Evolutionary conservation across 2,329 filamentous ascomycete species (phyloP), one percentile per base, ranked within the genome.

Genomic region (Berkeleyomyces basicola): DNA sequence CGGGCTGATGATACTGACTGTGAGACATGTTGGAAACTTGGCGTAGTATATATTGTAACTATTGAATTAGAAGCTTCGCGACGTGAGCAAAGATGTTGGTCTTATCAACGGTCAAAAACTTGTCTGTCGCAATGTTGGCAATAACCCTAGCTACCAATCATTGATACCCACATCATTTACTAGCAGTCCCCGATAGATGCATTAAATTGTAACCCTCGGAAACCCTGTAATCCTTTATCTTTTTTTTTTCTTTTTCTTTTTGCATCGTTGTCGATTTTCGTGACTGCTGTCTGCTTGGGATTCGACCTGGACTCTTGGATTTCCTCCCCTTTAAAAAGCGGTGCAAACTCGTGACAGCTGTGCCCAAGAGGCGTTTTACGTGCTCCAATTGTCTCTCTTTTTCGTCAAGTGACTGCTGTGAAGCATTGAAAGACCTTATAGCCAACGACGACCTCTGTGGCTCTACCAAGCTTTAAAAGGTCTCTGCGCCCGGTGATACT

Each of bases 21-120:
- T 80, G 77, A 62, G 78, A 76, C 78, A 80, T 78, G 55, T 58
- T 69, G 44, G 37, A n/a, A 37, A 23, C 23, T 3, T 51, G 47
- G 33, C 33, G 9, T n/a, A 10, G 46, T 11, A 49, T 6, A n/a
- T 11, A 49, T n/a, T n/a, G 23, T 23, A 2, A 23, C 2, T 23
- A 23, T 23, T 14, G 7, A 46, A 14, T 11, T 9, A 36, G 44
- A 7, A 43, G 3, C 31, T 37, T 31, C 2, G 7, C 4, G 11
- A 37, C 10, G 7, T 16, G 43, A 31, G 37, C 3, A 10, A 53
- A 31, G 5, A 1, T 23, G 23, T 23, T 23, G 23, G 23, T 23
- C 23, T 23, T 23, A 2, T 23, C 23, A 23, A 23, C 23, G 2
- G 23, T 23, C 23, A 23, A 23, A 23, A 23, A 23, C 23, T 2